Evolutionary conservation across 2,329 filamentous ascomycete species (phyloP), one percentile per base, ranked within the genome.

Genomic region (Diaporthe ilicicola): DNA sequence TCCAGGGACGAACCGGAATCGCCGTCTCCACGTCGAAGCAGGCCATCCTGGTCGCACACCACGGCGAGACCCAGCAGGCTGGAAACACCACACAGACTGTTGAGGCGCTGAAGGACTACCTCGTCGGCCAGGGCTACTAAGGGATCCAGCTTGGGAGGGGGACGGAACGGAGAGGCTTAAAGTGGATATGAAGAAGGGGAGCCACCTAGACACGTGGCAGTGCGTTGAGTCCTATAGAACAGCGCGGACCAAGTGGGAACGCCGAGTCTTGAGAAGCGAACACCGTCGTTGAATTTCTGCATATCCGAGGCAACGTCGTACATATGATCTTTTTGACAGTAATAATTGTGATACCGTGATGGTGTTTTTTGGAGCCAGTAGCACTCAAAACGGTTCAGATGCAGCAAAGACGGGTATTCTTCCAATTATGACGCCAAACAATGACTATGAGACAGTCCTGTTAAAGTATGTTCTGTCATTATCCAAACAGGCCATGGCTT

Each of bases 1-100:
- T 34, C 73, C 74, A 89, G 87, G 94, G 93, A 77, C 93, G 92
- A 81, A 89, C 92, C 80, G 96, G 96, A 75, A 84, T 97, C 78
- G 87, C 92, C 79, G 89, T 96, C 77, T 91, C 91, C 83, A 97
- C 97, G 88, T 97, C 95, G 78, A 91, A 88, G 79, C 92, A 97
- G 84, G 94, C 94, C 76, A 91, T 98, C 81, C 89, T 99, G 80
- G 84, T 99, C 81, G 93, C 90, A 76, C 94, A 97, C 86, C 94
- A 98, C 87, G 87, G 87, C 76, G 94, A 97, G 81, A 81, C 82
- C 73, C 85, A 91, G 76, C 87, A 93, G 81, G 93, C 93, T 66
- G 91, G 93, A 80, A 91, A 92, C 81, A 91, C 94, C 74, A 91
- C 91, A 77, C 89, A 89, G 80, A 93, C 93, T 62, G 93, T 97